Conservation (phyloP, 371 early-diverging fungal species). For the Zychaea mexicana region DNA sequence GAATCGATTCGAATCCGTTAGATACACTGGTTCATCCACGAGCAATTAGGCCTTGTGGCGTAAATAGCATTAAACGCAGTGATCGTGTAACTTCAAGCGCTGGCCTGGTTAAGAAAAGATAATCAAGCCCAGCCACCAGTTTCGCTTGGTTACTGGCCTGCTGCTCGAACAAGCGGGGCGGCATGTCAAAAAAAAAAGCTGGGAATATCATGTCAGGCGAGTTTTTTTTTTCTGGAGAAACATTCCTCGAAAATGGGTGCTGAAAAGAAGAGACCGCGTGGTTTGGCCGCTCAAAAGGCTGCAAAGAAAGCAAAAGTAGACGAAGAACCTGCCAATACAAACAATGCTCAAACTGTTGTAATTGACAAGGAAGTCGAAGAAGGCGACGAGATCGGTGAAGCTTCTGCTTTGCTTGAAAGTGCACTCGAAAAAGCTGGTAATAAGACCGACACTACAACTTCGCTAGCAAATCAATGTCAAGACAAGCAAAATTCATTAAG, state of each 20-base stretch:
- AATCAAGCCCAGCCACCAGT: not conserved
- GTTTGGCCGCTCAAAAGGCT: conserved; percentile 35
- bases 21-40: no score
- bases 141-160: no score
- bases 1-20: no score
- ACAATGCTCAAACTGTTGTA: conserved; percentile 50
- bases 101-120: no score
- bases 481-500: no score
- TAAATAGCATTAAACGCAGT: no score
- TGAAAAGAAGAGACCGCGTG: conserved; percentile 55
- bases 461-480: no score
- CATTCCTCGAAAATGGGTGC: conserved; percentile 22
- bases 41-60: no score
- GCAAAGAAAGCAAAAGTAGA: conserved; percentile 41
- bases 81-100: not conserved
- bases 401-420: conserved; percentile 42
- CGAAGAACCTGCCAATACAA: conserved; percentile 18
- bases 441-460: no score
- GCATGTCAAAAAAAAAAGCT: conserved; percentile 9
- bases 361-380: conserved; percentile 52
- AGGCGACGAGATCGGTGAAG: conserved; percentile 55
- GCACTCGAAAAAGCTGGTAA: conserved; percentile 48
- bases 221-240: not conserved
- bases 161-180: not conserved
- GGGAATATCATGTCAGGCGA: not conserved